Evolutionary conservation across 83 land plant species (phyloP).

Genomic region (Picea engelmannii): DNA sequence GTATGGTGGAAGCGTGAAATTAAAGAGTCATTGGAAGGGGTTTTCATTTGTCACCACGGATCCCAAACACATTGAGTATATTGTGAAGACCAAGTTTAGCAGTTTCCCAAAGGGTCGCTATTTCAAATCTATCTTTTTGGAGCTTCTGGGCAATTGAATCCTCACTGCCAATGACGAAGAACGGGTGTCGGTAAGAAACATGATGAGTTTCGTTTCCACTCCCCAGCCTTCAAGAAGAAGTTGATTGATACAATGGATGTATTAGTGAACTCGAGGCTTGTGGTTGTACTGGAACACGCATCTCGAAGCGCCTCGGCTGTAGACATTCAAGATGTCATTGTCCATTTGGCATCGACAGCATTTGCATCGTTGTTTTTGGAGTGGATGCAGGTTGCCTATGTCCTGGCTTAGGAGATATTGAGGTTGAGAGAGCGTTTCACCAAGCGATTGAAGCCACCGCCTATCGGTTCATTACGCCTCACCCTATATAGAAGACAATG

Average conservation of each 20-base stretch:
- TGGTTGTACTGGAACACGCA: neutral
- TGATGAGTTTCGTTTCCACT: conserved; percentile 4
- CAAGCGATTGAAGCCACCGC: conserved; percentile 4
- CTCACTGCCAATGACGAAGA: conserved; percentile 29
- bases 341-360: neutral
- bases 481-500: neutral
- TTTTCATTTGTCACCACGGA: neutral
- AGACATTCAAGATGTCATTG: neutral
- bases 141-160: conserved; percentile 42
- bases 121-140: conserved; percentile 18
- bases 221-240: neutral
- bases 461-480: conserved; percentile 13
- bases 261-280: neutral
- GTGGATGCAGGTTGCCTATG: neutral
- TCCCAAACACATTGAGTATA: conserved; percentile 11
- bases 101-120: conserved; percentile 6
- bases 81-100: conserved; percentile 11
- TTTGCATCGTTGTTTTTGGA: neutral
- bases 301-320: neutral
- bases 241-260: neutral
- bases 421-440: neutral
- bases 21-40: neutral
- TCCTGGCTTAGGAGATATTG: neutral
- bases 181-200: conserved; percentile 20
- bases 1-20: neutral